Base-by-base conservation (phyloP, 495 filamentous ascomycete species). In the Lindgomyces ingoldianus region DNA sequence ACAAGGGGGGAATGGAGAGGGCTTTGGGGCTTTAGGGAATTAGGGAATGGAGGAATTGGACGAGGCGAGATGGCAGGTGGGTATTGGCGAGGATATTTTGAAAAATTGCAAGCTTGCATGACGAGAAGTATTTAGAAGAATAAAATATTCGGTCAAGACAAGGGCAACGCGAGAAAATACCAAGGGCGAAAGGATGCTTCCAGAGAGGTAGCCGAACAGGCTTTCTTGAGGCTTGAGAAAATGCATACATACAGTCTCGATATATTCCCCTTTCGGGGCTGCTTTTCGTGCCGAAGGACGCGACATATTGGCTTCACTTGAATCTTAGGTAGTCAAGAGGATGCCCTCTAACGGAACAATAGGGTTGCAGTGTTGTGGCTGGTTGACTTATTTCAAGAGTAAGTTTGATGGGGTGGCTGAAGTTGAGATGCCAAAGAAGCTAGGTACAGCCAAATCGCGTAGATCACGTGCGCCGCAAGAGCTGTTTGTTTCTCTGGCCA, bases 251-350 rank as follows among this genome's bases (percentile, higher is more conserved):
- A 94, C 91, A n/a, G 93, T 97, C 74, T 97, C 93, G 56, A 97
- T 96, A 73, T 96, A 97, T 76, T 97, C 93, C 72, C 90, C 89
- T 73, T 91, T 93, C 8, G 81, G 81, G 39, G 83, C 84, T 71
- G 62, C 51, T 42, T 91, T 91, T 51, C 74, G 58, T 8, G 70
- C 53, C n/a, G 62, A 30, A 0, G 73, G 67, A 25, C 73, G 65
- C 22, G 73, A 75, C 72, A 73, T 73, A 1, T 1, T 65, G 27
- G 14, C 49, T 4, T 25, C 33, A 39, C n/a, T n/a, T n/a, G n/a
- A n/a, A n/a, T n/a, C n/a, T n/a, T n/a, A 39, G 14, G 6, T 14
- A 14, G 33, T 39, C 33, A 14, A 39, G 6, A 6, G 33, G 14
- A 6, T 39, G 14, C 6, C 33, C 6, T 6, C 14, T 14, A 39